phyloP scores from a whole-genome alignment of 176 grass and related monocot species.

The Bolboschoenus planiculmis region DNA sequence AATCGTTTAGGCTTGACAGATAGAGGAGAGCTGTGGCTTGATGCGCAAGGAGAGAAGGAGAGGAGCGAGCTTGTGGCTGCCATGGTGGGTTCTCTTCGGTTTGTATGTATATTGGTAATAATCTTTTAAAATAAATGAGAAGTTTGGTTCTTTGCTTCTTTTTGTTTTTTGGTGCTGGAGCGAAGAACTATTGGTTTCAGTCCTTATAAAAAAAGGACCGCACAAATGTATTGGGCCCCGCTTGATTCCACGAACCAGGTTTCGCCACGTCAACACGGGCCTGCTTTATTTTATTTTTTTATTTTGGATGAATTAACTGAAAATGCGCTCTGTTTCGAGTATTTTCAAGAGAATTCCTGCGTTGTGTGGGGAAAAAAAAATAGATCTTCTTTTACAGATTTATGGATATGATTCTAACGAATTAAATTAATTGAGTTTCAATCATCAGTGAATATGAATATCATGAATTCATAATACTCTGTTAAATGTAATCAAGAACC shows the following conservation, averaged over 20 bases:
- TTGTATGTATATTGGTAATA: not conserved
- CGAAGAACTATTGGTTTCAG: not conserved
- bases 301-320: not conserved
- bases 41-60: slow-evolving; percentile 19
- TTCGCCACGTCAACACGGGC: not conserved
- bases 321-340: not conserved
- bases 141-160: not conserved
- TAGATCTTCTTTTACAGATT: no score
- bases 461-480: no score
- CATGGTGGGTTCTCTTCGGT: slow-evolving; percentile 28
- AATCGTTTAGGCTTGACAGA: slow-evolving; percentile 13
- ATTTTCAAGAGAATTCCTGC: not conserved
- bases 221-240: not conserved
- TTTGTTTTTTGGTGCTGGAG: not conserved
- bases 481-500: no score
- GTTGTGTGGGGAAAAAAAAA: not conserved
- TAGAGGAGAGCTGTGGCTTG: not conserved
- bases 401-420: no score
- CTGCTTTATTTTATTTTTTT: not conserved
- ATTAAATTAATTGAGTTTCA: no score
- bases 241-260: not conserved
- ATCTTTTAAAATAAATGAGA: not conserved
- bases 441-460: no score
- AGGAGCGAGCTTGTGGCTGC: slow-evolving; percentile 49
- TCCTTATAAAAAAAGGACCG: not conserved